These are phyloP conservation scores for Beauveria sp. DNA, from an alignment of 2,329 filamentous ascomycete species.

Conservation along the genomic window DNA sequence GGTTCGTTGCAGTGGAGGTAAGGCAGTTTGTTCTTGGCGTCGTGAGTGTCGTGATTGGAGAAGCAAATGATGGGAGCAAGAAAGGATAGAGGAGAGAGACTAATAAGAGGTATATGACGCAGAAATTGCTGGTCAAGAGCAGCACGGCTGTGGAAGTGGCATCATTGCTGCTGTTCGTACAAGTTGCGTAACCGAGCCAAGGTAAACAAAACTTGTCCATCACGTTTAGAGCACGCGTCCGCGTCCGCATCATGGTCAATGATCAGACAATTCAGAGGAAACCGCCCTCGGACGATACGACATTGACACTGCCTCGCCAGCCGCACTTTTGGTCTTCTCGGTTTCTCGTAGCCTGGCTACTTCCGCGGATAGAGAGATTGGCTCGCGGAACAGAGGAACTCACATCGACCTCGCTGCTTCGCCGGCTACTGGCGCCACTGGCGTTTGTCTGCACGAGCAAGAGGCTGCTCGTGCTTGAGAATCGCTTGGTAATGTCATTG, in stretches of 20 bases:
- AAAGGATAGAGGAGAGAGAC: not conserved
- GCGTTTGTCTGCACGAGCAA: constrained; percentile 52
- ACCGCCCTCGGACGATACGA: constrained; percentile 45
- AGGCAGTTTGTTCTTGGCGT: constrained; percentile 5
- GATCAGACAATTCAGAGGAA: constrained; percentile 36
- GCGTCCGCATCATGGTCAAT: not conserved
- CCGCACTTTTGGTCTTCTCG: constrained; percentile 37
- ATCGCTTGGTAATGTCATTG: constrained; percentile 51
- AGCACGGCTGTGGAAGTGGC: not conserved
- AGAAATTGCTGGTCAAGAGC: not conserved
- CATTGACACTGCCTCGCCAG: constrained; percentile 50
- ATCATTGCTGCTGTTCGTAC: not conserved
- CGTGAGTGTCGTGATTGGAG: constrained; percentile 2
- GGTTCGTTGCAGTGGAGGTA: not conserved
- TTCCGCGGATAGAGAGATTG: constrained; percentile 36
- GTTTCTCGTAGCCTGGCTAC: constrained; percentile 24
- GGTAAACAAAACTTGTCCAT: not conserved
- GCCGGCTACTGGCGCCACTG: constrained; percentile 39
- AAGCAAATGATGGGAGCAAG: not conserved
- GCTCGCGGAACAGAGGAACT: constrained; percentile 28
- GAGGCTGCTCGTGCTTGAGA: constrained; percentile 54
- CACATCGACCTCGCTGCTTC: constrained; percentile 38
- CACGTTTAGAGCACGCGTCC: not conserved
- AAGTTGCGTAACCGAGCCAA: not conserved
- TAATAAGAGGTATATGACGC: not conserved